Evolutionary conservation across 2,329 filamentous ascomycete species (phyloP).

Genomic region (Curvularia sp.): DNA sequence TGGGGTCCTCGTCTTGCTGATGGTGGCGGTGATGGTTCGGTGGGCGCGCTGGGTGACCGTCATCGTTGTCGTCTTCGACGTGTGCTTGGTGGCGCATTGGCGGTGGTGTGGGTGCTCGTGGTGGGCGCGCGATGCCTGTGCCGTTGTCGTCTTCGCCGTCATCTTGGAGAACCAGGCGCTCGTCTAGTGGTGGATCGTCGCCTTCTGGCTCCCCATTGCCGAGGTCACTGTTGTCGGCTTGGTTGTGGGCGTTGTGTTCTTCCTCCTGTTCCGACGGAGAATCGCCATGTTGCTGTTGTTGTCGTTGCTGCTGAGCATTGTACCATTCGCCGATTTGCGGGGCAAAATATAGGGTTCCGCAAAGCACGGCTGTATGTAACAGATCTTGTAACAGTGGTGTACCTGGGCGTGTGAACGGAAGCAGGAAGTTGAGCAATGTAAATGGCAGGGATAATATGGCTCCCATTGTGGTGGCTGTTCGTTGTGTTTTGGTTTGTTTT

Average conservation of each 20-base stretch:
- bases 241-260: not conserved
- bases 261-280: conserved; percentile 2
- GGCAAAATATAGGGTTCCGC: conserved; percentile 55
- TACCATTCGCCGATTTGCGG: conserved; percentile 55
- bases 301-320: conserved; percentile 22
- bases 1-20: conserved; percentile 13
- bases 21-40: not conserved
- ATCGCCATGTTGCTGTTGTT: conserved; percentile 16
- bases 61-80: conserved; percentile 14
- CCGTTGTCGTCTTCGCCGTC: conserved; percentile 21
- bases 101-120: conserved; percentile 41
- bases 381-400: conserved; percentile 58
- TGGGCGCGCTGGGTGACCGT: not conserved
- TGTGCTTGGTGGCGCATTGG: conserved; percentile 13
- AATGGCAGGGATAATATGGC: conserved; percentile 37
- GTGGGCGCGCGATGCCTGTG: conserved; percentile 14
- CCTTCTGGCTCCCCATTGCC: conserved; percentile 5
- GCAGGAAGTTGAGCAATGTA: conserved; percentile 51
- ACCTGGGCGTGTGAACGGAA: conserved; percentile 57
- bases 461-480: conserved; percentile 34
- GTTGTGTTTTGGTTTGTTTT: not conserved
- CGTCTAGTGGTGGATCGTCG: conserved; percentile 34
- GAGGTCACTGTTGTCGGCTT: not conserved
- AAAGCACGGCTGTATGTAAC: conserved; percentile 54
- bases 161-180: conserved; percentile 34